A percentile compares a stretch with the other conserved stretches of the same genome.
Evolutionary conservation across 2,329 filamentous ascomycete species (phyloP).

Genomic region (Exophiala bonariae): DNA sequence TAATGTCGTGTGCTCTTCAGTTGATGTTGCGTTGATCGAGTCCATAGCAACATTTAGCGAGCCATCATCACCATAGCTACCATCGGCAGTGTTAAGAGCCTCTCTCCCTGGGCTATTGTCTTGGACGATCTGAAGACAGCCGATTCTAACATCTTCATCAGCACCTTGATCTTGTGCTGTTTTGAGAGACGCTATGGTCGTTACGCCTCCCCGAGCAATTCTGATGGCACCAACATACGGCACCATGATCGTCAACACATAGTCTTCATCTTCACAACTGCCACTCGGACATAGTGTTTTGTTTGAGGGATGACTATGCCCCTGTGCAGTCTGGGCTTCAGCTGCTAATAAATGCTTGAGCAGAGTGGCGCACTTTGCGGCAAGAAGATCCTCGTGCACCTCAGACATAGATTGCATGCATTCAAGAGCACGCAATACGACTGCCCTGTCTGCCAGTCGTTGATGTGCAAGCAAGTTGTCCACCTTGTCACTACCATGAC

Average conservation of each 20-base stretch:
- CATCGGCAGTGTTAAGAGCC: no score
- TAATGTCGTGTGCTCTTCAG: not conserved
- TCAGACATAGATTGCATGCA: constrained; percentile 35
- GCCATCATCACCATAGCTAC: no score
- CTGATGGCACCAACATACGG: constrained; percentile 45
- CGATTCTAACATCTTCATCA: constrained; percentile 4
- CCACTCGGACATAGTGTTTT: constrained; percentile 29
- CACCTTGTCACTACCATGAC: constrained; percentile 18
- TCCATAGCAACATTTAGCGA: not conserved
- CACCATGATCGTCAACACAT: constrained; percentile 39
- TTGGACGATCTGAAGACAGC: constrained; percentile 5
- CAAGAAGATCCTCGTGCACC: constrained; percentile 34
- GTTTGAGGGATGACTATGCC: constrained; percentile 31
- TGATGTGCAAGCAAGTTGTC: constrained; percentile 39
- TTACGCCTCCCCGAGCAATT: constrained; percentile 30
- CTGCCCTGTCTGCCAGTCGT: constrained; percentile 39
- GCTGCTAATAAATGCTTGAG: constrained; percentile 38
- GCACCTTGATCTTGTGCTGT: not conserved
- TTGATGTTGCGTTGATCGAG: not conserved
- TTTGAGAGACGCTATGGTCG: not conserved
- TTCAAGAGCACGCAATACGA: constrained; percentile 39
- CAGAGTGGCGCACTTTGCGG: constrained; percentile 31
- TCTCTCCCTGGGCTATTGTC: not conserved
- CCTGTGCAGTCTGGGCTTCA: constrained; percentile 36
- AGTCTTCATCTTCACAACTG: constrained; percentile 18